These are phyloP conservation scores for Hamamelis virginiana DNA, from an alignment of 164 flowering plant species.

Conservation along the genomic window DNA sequence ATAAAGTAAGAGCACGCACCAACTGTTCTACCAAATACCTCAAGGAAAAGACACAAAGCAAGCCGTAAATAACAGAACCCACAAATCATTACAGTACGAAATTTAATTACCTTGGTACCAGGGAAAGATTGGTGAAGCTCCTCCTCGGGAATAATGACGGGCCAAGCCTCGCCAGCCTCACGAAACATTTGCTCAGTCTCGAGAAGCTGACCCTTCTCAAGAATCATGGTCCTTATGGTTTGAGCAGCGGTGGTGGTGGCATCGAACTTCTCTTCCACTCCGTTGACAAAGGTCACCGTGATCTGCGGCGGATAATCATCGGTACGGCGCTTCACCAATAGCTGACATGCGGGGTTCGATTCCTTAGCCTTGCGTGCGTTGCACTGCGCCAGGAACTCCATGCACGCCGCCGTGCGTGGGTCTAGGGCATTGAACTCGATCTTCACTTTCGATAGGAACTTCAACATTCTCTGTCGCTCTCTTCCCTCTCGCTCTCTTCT, in stretches of 20 bases:
- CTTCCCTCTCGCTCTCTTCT: not conserved
- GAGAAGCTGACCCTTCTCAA: conserved; percentile 72
- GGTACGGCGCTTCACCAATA: conserved; percentile 80
- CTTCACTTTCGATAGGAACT: conserved; percentile 79
- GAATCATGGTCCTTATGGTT: conserved; percentile 59
- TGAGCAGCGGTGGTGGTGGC: conserved; percentile 79
- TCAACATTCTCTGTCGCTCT: conserved; percentile 55
- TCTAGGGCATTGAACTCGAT: conserved; percentile 90
- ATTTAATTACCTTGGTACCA: conserved; percentile 63
- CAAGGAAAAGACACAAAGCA: not conserved
- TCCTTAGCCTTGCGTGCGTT: conserved; percentile 87
- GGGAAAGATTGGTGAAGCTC: conserved; percentile 58
- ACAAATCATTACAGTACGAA: not conserved
- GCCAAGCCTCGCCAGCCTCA: conserved; percentile 90
- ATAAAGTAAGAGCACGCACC: not conserved
- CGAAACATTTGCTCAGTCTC: conserved; percentile 95
- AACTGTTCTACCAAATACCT: conserved; percentile 32
- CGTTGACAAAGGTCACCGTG: conserved; percentile 84
- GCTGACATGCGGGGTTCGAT: conserved; percentile 80
- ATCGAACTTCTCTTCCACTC: conserved; percentile 74
- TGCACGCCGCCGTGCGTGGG: conserved; percentile 72
- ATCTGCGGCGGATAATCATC: conserved; percentile 89
- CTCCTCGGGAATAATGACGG: conserved; percentile 76
- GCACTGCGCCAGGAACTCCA: conserved; percentile 96
- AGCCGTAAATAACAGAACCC: not conserved